Evolutionary conservation across 2,329 filamentous ascomycete species (phyloP).

Genomic region (Dryadomyces sulphureus): DNA sequence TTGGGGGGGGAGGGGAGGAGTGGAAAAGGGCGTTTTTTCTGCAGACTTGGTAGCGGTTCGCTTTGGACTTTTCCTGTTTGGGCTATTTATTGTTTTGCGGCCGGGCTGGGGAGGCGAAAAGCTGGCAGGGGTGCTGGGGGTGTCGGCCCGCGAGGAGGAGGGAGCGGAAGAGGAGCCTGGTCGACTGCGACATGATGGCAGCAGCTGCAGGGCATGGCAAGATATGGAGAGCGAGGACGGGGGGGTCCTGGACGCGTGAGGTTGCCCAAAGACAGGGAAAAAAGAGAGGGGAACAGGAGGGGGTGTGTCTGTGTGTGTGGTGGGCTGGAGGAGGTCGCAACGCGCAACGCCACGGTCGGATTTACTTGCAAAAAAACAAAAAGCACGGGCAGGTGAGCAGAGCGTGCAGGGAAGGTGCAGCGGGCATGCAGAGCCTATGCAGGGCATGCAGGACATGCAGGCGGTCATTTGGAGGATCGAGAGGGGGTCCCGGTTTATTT

Average conservation of each 20-base stretch:
- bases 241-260: not conserved
- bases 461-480: constrained; percentile 4
- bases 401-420: not conserved
- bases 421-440: too few relatives aligned
- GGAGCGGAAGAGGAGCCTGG: not conserved
- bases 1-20: too few relatives aligned
- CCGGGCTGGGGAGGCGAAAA: not conserved
- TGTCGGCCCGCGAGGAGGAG: not conserved
- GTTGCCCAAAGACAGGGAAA: not conserved
- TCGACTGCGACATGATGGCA: too few relatives aligned
- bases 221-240: not conserved
- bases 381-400: not conserved
- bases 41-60: too few relatives aligned
- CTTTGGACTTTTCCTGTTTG: not conserved
- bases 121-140: not conserved
- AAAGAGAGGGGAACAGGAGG: not conserved
- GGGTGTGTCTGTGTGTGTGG: not conserved
- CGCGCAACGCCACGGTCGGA: constrained; percentile 1
- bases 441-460: constrained; percentile 3
- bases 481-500: constrained; percentile 2
- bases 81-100: not conserved
- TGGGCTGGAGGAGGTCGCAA: not conserved
- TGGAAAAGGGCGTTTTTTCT: too few relatives aligned
- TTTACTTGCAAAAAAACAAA: too few relatives aligned
- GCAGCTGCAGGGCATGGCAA: not conserved